Evolutionary conservation across 176 grass and related monocot genomes (phyloP).

Genomic region (Avena sativa): DNA sequence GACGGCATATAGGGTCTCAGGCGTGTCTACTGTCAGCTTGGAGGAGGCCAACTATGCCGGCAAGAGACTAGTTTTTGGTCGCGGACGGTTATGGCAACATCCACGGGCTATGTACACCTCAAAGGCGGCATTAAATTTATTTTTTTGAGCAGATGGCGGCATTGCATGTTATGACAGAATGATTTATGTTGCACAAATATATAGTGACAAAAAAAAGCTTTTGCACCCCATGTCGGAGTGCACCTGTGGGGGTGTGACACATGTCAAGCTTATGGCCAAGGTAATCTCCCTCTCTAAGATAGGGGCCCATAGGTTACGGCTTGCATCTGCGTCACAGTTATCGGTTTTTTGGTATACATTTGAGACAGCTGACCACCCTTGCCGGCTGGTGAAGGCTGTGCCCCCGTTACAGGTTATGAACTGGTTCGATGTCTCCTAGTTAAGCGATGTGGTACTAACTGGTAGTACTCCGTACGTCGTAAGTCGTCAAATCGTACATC

Average conservation of each 20-base stretch:
- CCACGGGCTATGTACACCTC: too few species aligned
- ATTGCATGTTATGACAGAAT: too few species aligned
- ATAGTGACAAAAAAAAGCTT: not conserved
- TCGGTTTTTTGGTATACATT: not conserved
- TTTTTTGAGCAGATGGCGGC: too few species aligned
- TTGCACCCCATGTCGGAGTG: not conserved
- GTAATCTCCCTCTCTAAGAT: slow-evolving; percentile 4
- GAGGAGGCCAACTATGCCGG: too few species aligned
- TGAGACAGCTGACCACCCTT: not conserved
- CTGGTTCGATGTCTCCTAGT: not conserved
- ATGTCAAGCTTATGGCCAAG: not conserved
- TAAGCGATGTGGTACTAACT: not conserved
- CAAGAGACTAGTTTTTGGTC: too few species aligned
- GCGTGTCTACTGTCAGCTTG: too few species aligned
- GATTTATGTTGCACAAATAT: too few species aligned
- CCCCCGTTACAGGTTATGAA: not conserved
- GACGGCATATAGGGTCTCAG: too few species aligned
- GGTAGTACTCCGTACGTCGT: too few species aligned
- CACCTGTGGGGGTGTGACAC: slow-evolving; percentile 1
- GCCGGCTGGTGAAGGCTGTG: not conserved
- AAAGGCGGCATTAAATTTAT: too few species aligned
- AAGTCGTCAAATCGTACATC: too few species aligned
- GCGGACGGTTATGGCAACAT: too few species aligned
- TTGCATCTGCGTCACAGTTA: not conserved
- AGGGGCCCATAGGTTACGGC: not conserved